A percentile compares a stretch with the other conserved stretches of the same genome.
Conservation (phyloP, 2,329 filamentous ascomycete genomes). For the Pseudonectria buxi region DNA sequence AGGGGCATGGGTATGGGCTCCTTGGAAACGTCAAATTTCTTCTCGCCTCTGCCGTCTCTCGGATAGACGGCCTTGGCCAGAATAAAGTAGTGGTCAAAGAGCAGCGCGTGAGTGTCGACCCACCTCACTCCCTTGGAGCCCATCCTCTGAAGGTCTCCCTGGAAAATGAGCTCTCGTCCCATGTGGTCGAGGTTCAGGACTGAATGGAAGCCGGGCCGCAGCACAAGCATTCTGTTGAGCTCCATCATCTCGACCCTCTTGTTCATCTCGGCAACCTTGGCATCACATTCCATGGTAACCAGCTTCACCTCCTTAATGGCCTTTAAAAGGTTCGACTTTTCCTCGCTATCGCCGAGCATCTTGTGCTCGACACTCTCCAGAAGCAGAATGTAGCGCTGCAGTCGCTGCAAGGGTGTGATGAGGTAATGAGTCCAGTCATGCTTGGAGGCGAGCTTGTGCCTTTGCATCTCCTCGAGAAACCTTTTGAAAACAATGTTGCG, state of each 20-base stretch:
- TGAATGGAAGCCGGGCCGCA: conserved; percentile 81
- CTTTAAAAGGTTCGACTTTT: conserved; percentile 74
- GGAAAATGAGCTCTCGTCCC: conserved; percentile 81
- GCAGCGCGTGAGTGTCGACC: conserved; percentile 86
- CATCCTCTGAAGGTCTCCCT: conserved; percentile 83
- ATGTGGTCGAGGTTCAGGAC: conserved; percentile 90
- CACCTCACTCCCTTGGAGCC: conserved; percentile 85
- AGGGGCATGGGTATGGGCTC: conserved; percentile 96
- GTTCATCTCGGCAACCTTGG: conserved; percentile 83
- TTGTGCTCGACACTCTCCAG: conserved; percentile 78
- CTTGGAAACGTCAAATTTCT: conserved; percentile 91
- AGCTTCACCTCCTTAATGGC: conserved; percentile 88
- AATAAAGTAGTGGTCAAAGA: conserved; percentile 96
- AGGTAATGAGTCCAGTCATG: conserved; percentile 92
- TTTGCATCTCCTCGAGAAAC: conserved; percentile 75
- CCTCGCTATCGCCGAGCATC: conserved; percentile 76
- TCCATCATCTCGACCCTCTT: conserved; percentile 87
- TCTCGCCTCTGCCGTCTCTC: conserved; percentile 64
- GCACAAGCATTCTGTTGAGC: conserved; percentile 71
- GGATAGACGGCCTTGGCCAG: conserved; percentile 72
- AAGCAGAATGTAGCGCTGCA: conserved; percentile 84
- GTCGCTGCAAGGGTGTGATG: conserved; percentile 84
- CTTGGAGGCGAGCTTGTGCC: conserved; percentile 72
- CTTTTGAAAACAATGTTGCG: conserved; percentile 79
- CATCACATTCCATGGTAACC: conserved; percentile 85